phyloP scores from a whole-genome alignment of 768 basidiomycete species.

The Cubamyces sp. region DNA sequence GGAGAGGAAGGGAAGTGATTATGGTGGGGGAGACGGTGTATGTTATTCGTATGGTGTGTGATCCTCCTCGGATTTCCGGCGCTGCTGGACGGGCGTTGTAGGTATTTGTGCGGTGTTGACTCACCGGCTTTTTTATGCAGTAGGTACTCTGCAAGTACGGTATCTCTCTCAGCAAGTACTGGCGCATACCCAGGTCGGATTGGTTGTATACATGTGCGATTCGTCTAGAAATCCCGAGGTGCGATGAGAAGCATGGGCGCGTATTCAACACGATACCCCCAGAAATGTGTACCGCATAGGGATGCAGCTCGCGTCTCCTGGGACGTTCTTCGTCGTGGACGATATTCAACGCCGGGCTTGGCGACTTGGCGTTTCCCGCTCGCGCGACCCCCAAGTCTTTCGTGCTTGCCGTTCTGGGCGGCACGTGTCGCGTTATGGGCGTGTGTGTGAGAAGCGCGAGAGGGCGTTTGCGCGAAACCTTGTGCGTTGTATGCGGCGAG shows the following conservation, averaged over 20 bases:
- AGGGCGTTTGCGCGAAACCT: not conserved
- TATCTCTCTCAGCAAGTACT: not conserved
- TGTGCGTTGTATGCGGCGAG: not conserved
- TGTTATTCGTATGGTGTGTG: conserved; percentile 4
- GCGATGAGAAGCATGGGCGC: too few species aligned
- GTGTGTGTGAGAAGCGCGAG: not conserved
- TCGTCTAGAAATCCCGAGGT: too few species aligned
- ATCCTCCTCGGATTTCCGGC: not conserved
- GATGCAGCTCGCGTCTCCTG: not conserved
- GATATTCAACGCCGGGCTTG: not conserved
- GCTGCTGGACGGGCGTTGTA: not conserved
- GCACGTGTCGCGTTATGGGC: conserved; percentile 8
- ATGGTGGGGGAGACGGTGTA: not conserved
- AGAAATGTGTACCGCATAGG: too few species aligned
- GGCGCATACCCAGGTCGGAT: too few species aligned
- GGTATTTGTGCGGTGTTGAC: too few species aligned
- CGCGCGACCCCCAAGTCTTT: not conserved
- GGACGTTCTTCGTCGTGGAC: not conserved
- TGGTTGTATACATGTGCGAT: too few species aligned
- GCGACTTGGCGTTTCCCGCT: conserved; percentile 9
- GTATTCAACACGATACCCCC: too few species aligned
- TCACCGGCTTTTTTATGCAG: not conserved
- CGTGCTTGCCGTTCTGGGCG: not conserved
- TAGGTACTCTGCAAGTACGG: not conserved
- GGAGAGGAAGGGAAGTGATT: not conserved